These are phyloP conservation scores for Penicillium arizonense DNA, from an alignment of 495 filamentous ascomycete genomes.

Conservation along the genomic window DNA sequence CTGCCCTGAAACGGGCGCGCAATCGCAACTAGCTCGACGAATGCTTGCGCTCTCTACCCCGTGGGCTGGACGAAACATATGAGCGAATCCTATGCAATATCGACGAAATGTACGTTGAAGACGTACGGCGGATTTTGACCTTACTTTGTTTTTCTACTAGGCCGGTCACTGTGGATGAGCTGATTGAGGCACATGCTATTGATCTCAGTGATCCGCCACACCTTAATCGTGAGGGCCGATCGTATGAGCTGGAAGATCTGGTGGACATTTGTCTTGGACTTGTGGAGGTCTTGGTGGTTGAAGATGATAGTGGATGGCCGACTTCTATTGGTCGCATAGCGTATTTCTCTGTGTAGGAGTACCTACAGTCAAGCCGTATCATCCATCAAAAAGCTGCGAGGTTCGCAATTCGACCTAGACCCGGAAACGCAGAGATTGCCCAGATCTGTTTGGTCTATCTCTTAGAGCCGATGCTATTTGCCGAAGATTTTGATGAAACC, in stretches of 20 bases:
- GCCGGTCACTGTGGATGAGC: slow-evolving; percentile 28
- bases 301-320: not conserved
- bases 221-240: slow-evolving; percentile 24
- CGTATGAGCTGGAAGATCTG: slow-evolving; percentile 19
- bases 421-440: slow-evolving; percentile 28
- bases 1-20: slow-evolving; percentile 16
- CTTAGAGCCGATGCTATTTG: slow-evolving; percentile 22
- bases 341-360: slow-evolving; percentile 42
- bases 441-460: slow-evolving; percentile 33
- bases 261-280: slow-evolving; percentile 33
- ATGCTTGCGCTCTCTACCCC: slow-evolving; percentile 29
- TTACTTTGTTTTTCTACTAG: slow-evolving; percentile 28
- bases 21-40: slow-evolving; percentile 27
- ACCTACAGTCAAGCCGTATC: slow-evolving; percentile 36
- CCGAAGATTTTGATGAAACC: not conserved
- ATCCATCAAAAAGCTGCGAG: slow-evolving; percentile 16
- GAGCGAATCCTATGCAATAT: slow-evolving; percentile 32
- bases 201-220: slow-evolving; percentile 14
- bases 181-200: slow-evolving; percentile 29
- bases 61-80: slow-evolving; percentile 36
- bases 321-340: slow-evolving; percentile 24
- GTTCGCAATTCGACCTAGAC: slow-evolving; percentile 17
- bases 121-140: slow-evolving; percentile 29
- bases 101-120: slow-evolving; percentile 14
- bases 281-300: slow-evolving; percentile 15